Conservation (phyloP, 2,329 filamentous ascomycete species). For the Calonectria multiphialidica region DNA sequence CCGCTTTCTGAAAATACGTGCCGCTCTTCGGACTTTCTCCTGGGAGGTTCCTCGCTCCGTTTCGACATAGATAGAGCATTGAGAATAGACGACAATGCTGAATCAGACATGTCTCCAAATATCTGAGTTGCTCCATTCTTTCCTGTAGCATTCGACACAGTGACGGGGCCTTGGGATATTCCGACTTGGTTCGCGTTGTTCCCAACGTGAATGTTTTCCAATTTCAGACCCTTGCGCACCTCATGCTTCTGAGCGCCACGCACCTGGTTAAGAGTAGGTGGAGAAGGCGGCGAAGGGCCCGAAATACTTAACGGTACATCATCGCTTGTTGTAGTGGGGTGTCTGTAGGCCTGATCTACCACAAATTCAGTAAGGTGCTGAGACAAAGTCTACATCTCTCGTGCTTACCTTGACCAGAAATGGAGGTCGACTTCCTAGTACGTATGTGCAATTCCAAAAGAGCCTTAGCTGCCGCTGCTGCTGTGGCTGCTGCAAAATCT, state of each 20-base stretch:
- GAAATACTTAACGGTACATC: background rate
- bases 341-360: background rate
- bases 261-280: background rate
- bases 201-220: background rate
- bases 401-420: background rate
- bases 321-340: background rate
- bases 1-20: background rate
- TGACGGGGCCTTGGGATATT: background rate
- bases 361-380: background rate
- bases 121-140: background rate
- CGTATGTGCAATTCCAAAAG: background rate
- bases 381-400: background rate
- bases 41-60: background rate
- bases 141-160: background rate
- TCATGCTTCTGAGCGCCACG: background rate
- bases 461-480: constrained; percentile 59
- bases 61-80: background rate
- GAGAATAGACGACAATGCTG: background rate
- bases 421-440: background rate
- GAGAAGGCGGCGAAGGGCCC: background rate
- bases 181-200: background rate
- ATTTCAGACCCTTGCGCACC: background rate
- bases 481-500: constrained; percentile 52
- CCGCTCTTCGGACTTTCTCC: background rate
- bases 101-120: background rate